Evolutionary conservation across 2,329 filamentous ascomycete species (phyloP).

Genomic region (Uncinocarpus reesii): DNA sequence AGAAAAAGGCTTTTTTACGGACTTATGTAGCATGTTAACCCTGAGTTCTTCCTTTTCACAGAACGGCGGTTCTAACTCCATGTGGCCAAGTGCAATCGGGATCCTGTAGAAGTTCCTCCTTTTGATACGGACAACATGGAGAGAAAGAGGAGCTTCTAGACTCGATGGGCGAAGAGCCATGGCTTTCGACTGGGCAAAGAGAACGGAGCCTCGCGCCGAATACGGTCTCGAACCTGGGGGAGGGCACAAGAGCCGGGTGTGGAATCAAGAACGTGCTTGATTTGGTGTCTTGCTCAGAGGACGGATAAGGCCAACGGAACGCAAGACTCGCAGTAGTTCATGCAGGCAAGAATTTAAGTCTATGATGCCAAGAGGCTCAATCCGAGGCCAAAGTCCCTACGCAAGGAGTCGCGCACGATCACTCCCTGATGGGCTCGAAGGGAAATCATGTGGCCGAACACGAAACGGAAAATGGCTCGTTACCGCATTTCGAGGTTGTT

Average conservation of each 20-base stretch:
- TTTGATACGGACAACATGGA: too few species aligned
- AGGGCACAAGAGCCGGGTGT: not conserved
- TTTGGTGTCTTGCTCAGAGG: not conserved
- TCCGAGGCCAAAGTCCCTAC: not conserved
- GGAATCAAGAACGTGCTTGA: not conserved
- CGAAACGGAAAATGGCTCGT: not conserved
- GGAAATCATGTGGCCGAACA: not conserved
- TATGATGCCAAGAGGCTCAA: conserved; percentile 6
- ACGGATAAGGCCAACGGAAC: conserved; percentile 11
- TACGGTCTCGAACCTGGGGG: not conserved
- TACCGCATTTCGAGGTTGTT: conserved; percentile 5
- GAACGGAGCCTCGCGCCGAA: not conserved
- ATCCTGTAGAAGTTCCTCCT: too few species aligned
- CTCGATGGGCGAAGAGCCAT: too few species aligned
- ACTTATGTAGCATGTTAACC: too few species aligned
- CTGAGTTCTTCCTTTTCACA: too few species aligned
- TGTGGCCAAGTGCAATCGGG: too few species aligned
- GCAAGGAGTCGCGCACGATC: not conserved
- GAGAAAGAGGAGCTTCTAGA: too few species aligned
- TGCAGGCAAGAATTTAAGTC: conserved; percentile 5
- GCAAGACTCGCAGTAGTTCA: conserved; percentile 8
- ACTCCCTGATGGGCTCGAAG: not conserved
- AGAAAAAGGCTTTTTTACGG: too few species aligned
- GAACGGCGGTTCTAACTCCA: too few species aligned
- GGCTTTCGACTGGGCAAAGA: too few species aligned